phyloP scores from a whole-genome alignment of 164 flowering plant genomes.

The Annona cherimola region DNA sequence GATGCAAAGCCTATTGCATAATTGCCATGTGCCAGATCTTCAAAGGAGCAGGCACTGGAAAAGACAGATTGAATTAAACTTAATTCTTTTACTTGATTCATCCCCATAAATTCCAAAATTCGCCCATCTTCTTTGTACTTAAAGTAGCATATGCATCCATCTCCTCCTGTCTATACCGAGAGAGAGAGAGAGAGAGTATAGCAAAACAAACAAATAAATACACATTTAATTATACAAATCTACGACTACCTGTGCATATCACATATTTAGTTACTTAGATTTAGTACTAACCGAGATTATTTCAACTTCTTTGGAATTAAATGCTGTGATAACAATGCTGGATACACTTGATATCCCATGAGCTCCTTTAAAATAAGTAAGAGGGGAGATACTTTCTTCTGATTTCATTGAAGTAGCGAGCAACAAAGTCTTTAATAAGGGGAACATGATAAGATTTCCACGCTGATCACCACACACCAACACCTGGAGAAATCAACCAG shows the following conservation, averaged over 20 bases:
- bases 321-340: slow-evolving; percentile 46
- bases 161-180: slow-evolving; percentile 77
- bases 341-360: slow-evolving; percentile 91
- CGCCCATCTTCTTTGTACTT: slow-evolving; percentile 38
- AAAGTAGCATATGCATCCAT: slow-evolving; percentile 90
- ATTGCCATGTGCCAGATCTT: slow-evolving; percentile 32
- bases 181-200: background rate
- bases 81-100: slow-evolving; percentile 90
- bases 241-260: too few relatives aligned
- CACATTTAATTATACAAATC: background rate
- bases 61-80: slow-evolving; percentile 65
- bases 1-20: slow-evolving; percentile 91
- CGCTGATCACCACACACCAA: slow-evolving; percentile 93
- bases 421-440: slow-evolving; percentile 39
- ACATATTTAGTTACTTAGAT: background rate
- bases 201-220: background rate
- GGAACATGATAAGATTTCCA: slow-evolving; percentile 77
- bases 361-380: slow-evolving; percentile 80
- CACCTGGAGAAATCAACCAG: slow-evolving; percentile 36
- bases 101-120: slow-evolving; percentile 67
- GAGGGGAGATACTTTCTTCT: slow-evolving; percentile 40
- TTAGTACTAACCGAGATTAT: slow-evolving; percentile 62
- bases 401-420: slow-evolving; percentile 20
- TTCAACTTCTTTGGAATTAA: slow-evolving; percentile 38
- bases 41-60: slow-evolving; percentile 18